Conservation (phyloP, 1,139 yeast species). For the Williopsis jadinii region DNA sequence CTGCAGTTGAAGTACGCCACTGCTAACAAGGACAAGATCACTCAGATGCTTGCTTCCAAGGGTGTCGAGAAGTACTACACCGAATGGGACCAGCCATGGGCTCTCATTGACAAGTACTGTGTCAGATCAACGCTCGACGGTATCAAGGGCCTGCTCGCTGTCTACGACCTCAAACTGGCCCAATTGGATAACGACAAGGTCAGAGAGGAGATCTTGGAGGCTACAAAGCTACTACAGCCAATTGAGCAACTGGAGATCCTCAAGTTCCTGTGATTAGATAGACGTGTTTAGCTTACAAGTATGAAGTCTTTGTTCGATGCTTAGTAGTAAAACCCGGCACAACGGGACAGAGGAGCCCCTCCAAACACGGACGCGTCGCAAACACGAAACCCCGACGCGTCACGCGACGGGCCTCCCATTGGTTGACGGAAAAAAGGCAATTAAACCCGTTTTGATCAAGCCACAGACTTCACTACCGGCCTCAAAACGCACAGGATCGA, state of each 20-base stretch:
- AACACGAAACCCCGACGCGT: no score
- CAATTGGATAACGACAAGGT: constrained; percentile 11
- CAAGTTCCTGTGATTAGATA: constrained; percentile 1
- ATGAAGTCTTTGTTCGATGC: no score
- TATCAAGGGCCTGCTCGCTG: constrained; percentile 11
- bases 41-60: constrained; percentile 29
- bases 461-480: no score
- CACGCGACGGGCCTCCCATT: no score
- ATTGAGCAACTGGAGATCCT: constrained; percentile 10
- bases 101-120: constrained; percentile 12
- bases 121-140: constrained; percentile 7
- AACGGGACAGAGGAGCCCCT: no score
- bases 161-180: constrained; percentile 12
- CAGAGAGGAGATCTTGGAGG: constrained; percentile 8
- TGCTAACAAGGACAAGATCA: constrained; percentile 19
- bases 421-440: no score
- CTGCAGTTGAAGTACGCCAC: constrained; percentile 16
- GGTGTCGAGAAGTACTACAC: constrained; percentile 27
- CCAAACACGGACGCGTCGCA: no score
- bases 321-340: no score
- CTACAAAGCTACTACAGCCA: constrained; percentile 13
- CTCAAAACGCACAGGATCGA: no score
- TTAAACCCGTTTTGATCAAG: no score
- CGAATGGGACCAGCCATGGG: constrained; percentile 11
- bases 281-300: not conserved